Evolutionary conservation across 345 rosid species (phyloP), one percentile per base, ranked within the genome.

Genomic region (Eutrema yunnanense): DNA sequence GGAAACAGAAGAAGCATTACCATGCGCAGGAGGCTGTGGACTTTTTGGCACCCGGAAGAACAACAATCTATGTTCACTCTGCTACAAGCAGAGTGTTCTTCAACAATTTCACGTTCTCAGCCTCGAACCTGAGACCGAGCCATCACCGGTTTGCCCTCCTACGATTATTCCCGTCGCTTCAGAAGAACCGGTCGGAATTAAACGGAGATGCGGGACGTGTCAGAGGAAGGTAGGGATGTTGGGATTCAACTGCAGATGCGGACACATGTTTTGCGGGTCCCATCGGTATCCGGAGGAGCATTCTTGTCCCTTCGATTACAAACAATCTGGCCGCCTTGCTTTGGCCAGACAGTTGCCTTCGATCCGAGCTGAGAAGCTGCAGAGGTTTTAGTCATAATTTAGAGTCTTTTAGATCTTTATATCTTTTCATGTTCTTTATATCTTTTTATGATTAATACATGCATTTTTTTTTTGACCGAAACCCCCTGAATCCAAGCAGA

Each of bases 241-340:
- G 9, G 91, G 91, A 49, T 91, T 89, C 48, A 80, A 63, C 38
- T 89, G 96, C 73, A 78, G 79, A 73, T 91, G 97, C 6, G 90
- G 91, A 8, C 66, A 78, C 78, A 72, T 80, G 58, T 91, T 83
- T 76, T 91, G 97, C 71, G 82, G 83, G 41, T 72, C 67, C 26
- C 92, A 87, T 75, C 90, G 95, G 12, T 87, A 88, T 80, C 85
- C 92, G 1, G 96, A 88, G 74, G 84, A 84, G 41, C 97, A 87
- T 44, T 79, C 74, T 44, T 91, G 97, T 58, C 76, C 83, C 0
- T 89, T 81, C n/a, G 92, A 90, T 80, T 89, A 86, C 60, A 83
- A 78, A 11, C 72, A 78, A 53, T 82, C 85, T 22, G 92, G 71
- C 4, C 85, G 82, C 4, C 74, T 85, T 50, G 84, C 88, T 6